These are phyloP conservation scores for Biscogniauxia marginata DNA, from an alignment of 2,329 filamentous ascomycete species.

Conservation along the genomic window DNA sequence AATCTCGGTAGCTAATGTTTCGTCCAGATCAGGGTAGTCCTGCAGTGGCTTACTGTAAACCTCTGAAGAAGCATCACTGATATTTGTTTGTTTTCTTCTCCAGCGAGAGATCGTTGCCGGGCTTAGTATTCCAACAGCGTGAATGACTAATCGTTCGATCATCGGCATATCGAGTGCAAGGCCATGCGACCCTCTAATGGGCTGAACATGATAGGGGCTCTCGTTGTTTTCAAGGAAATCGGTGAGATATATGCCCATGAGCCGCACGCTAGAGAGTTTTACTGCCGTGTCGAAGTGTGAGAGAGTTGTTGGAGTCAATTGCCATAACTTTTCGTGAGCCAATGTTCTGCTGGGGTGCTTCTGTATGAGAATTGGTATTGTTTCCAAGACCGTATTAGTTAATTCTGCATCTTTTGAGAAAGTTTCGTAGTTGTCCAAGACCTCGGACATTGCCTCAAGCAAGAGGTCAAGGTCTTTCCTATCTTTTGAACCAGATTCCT, in stretches of 20 bases:
- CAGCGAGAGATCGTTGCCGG: conserved; percentile 40
- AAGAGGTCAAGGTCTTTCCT: conserved; percentile 67
- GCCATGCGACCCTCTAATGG: conserved; percentile 68
- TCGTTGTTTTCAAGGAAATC: conserved; percentile 70
- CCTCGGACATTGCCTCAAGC: conserved; percentile 50
- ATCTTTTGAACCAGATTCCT: conserved; percentile 56
- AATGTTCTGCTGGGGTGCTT: conserved; percentile 65
- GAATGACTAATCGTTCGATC: conserved; percentile 56
- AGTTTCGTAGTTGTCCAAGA: conserved; percentile 54
- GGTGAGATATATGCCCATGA: conserved; percentile 75
- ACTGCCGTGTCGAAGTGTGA: conserved; percentile 71
- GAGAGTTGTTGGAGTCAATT: conserved; percentile 63
- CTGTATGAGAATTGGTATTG: conserved; percentile 66
- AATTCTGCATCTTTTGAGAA: conserved; percentile 65
- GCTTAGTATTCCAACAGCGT: conserved; percentile 28
- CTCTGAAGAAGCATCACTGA: not conserved
- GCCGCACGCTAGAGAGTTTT: conserved; percentile 71
- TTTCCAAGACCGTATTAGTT: conserved; percentile 69
- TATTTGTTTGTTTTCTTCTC: conserved; percentile 27
- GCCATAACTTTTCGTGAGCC: conserved; percentile 68
- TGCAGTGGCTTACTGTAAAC: conserved; percentile 8
- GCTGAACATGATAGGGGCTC: conserved; percentile 51
- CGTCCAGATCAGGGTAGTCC: conserved; percentile 50
- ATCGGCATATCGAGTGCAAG: conserved; percentile 64
- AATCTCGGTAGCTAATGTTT: conserved; percentile 74